Base-by-base conservation (phyloP, 208 protist species). In the Leishmania turanica region DNA sequence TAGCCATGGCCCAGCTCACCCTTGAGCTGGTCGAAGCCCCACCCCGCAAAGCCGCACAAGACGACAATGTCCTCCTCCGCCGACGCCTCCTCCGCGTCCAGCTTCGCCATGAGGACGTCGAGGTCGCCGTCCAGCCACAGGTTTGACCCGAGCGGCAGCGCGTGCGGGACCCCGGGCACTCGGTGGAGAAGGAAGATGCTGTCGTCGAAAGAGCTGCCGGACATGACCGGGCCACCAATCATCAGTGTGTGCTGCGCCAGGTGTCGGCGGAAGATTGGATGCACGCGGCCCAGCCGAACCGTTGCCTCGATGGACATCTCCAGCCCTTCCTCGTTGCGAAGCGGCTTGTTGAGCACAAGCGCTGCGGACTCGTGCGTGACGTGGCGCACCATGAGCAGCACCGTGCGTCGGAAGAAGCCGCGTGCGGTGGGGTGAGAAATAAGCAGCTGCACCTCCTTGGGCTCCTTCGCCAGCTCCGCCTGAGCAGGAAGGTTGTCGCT, bases 201-300 rank as follows among this genome's bases (percentile, higher is more conserved):
- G 60, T 91, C 86, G 56, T 96, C 92, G 66, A 93, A 88, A n/a
- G 87, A 82, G 60, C 87, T 91, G 71, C 90, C 84, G 6, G 85
- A 84, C 85, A 93, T 85, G 37, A 96, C 92, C 17, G 92, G 92
- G n/a, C 94, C 94, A 27, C 94, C 94, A 68, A 96, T 84, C 90
- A 97, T 92, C 34, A 96, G 76, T 15, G 84, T 88, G 84, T 97
- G 91, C 77, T 93, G 79, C 40, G 77, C 56, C 54, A 97, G 88
- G 76, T 93, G 84, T 40, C 89, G 87, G 31, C 78, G 75, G 62
- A 91, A 93, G 77, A 97, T 89, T 13, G 89, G 88, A 79, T 96
- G 94, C 11, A 88, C 80, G n/a, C 83, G 85, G 54, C 76, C 87
- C 34, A 93, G 74, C 2, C 89, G 88, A 42, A 95, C 77, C 15